Evolutionary conservation across 2,329 filamentous ascomycete species (phyloP).

Genomic region (Teratosphaeria nubilosa): DNA sequence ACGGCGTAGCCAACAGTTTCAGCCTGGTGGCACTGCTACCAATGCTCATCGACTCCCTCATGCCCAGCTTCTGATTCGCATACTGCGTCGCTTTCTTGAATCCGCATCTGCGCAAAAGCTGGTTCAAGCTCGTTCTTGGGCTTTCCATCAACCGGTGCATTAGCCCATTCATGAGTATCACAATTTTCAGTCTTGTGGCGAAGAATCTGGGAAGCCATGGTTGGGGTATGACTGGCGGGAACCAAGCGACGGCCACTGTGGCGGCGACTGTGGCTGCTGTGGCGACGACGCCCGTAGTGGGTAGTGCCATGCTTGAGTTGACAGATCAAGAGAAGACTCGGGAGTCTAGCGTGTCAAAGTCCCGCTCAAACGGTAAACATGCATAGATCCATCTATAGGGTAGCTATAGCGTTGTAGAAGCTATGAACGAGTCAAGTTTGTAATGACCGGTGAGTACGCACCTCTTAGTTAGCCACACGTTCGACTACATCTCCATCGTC

Average conservation of each 20-base stretch:
- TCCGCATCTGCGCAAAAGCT: background rate
- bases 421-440: no score
- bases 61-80: background rate
- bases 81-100: background rate
- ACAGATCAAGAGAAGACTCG: no score
- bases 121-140: background rate
- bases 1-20: background rate
- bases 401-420: no score
- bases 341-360: no score
- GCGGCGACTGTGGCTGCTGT: background rate
- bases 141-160: background rate
- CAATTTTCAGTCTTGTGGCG: background rate
- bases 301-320: no score
- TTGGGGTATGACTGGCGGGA: background rate
- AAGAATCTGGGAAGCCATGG: background rate
- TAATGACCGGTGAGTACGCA: no score
- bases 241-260: background rate
- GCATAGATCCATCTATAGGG: no score
- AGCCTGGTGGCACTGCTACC: background rate
- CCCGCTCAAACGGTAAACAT: no score
- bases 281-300: no score
- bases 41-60: background rate
- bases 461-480: no score
- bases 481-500: no score
- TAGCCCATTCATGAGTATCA: background rate